Evolutionary conservation across 345 rosid species (phyloP), one percentile per base, ranked within the genome.

Genomic region (Brassica carinata): DNA sequence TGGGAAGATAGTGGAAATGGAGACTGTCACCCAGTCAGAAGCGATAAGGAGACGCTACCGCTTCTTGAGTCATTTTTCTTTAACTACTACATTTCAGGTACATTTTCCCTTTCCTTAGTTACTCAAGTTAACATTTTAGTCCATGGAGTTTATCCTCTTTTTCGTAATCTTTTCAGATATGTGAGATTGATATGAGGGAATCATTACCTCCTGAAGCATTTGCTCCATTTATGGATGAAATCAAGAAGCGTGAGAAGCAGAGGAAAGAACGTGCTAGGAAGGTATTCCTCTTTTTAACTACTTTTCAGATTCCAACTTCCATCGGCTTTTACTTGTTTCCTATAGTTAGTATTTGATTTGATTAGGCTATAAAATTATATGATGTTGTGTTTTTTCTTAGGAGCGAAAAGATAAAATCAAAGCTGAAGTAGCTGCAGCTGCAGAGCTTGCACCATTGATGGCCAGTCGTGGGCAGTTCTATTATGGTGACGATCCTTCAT

Each of bases 31-130:
- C 62, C 98, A 93, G 66, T 87, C 99, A 10, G 97, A 93, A 84
- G 92, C 92, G 2, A 86, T 83, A 75, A 86, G 99, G 81, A 89
- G 90, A 81, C 97, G 98, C 26, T 92, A 92, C 83, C 94, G 97
- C 59, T 92, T 85, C 75, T 77, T 96, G 79, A 92, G 98, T 86
- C 99, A 96, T 83, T 93, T 93, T 81, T 90, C 99, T 38, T 88
- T 96, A 67, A 88, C 97, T 18, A 93, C 98, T 38, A 85, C 92
- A 38, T 90, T 89, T 83, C 96, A 89, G 92, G 99, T 91, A 83
- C 14, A 29, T 2, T 72, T 84, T 19, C 61, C 11, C 40, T 23
- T 62, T 8, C 33, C 13, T 10, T n/a, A 18, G 73, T 23, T 11
- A 8, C 62, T 81, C 9, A 57, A 23, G 71, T 15, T 27, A 61